Base-by-base conservation (phyloP, 1,139 yeast species). In the Yamadazyma buinensis region DNA sequence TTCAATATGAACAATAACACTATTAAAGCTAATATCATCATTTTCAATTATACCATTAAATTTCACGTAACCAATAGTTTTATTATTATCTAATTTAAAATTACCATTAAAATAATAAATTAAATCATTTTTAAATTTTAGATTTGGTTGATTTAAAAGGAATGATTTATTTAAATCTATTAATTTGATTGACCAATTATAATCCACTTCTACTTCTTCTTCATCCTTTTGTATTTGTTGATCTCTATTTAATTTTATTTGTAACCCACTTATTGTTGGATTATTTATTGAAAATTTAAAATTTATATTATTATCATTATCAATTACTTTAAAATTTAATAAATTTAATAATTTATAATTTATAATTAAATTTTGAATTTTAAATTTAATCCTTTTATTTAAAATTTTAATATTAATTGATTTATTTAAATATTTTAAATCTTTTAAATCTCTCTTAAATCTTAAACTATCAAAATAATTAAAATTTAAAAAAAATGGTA, bases 401-500 rank as follows among this genome's bases (percentile, higher is more conserved):
- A 42, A 28, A 1, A 23, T 15, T 1, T 34, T 24, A 5, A 17
- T 5, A 17, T 17, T 7, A 17, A 17, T 5, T 5, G 19, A 17
- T 17, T 17, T 5, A 17, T 17, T 17, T 23, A 23, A n/a, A n/a
- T 11, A 7, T n/a, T 23, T 23, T 11, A 31, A 6, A 27, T 40
- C 37, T 5, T 28, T 14, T 11, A 38, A 30, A 12, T 37, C 14
- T n/a, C 38, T 38, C n/a, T 32, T 20, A 7, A 33, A 20, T 18
- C 33, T 31, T 2, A 39, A 32, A 12, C 18, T 11, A 6, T 31
- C 24, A 24, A 42, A 38, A 24, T 40, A 40, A 30, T 46, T 46
- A 15, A 38, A 32, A 28, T 42, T 40, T 3, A 42, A 7, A 42
- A 44, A 46, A n/a, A 46, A 33, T 2, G 50, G 50, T 12, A 46